Evolutionary conservation across 305 asterid genomes (phyloP), one percentile per base, ranked within the genome.

Genomic region (Coffea humblotiana): DNA sequence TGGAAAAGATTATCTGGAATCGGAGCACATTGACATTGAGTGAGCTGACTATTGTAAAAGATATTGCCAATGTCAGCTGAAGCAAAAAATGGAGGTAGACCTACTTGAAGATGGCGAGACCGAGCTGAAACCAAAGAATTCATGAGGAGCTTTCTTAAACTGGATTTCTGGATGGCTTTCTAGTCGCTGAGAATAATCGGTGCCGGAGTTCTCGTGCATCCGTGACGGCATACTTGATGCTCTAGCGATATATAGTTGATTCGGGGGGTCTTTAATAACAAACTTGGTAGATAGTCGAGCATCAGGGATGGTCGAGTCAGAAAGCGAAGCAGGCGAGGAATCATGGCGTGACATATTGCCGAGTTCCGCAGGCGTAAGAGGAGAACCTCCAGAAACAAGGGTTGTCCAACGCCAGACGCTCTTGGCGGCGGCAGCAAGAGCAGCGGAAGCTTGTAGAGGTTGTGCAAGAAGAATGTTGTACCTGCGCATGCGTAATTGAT

Each of bases 391-490:
- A 45, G 76, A 45, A 49, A 77, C 82, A 49, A 86, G 88, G 81
- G 86, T 86, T 51, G 87, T 77, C 94, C 92, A 90, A n/a, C 27
- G 84, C 92, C 93, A 91, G 10, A 88, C 91, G 37, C 71, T 84
- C 67, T 82, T 84, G 19, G 90, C 90, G 49, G 93, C 92, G 48
- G 93, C 91, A 71, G 83, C 87, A 75, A 91, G 95, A 67, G 89
- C 82, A 15, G 85, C 83, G 3, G 93, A 88, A 25, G 91, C 89
- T 67, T 85, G 69, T 21, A 35, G 47, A 56, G 95, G 93, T 71
- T 89, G 93, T 35, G 93, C 92, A 10, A 89, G 79, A 74, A 91
- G 92, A 78, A 89, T 87, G 75, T 91, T 89, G 77, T 88, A 87
- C 72, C 85, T 82, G 23, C 90, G 87, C 92, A 89, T 80, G 16